These are phyloP conservation scores for Psilocybe cyanescens DNA, from an alignment of 768 basidiomycete genomes.

Conservation along the genomic window DNA sequence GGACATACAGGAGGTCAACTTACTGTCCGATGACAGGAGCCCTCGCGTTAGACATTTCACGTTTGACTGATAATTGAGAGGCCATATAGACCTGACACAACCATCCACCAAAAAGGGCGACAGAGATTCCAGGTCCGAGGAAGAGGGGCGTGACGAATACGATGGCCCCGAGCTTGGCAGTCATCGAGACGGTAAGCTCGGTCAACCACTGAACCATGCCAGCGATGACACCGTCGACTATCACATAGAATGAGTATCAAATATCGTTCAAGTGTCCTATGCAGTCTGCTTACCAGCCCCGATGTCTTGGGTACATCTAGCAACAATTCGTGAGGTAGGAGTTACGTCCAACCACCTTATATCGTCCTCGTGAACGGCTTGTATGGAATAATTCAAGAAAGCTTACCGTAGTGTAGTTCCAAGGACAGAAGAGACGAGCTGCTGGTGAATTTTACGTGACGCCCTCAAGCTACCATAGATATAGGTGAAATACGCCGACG, in stretches of 20 bases:
- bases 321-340: slow-evolving; percentile 53
- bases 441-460: slow-evolving; percentile 53
- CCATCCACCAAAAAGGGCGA: slow-evolving; percentile 19
- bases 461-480: slow-evolving; percentile 53
- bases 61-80: slow-evolving; percentile 49
- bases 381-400: neutral
- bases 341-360: slow-evolving; percentile 50
- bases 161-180: slow-evolving; percentile 45
- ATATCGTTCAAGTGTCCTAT: too few species aligned
- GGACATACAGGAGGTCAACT: slow-evolving; percentile 3
- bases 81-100: slow-evolving; percentile 43
- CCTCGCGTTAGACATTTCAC: slow-evolving; percentile 47
- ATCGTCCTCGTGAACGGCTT: neutral
- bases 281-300: slow-evolving; percentile 32
- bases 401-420: slow-evolving; percentile 62
- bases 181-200: slow-evolving; percentile 36
- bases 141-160: slow-evolving; percentile 46
- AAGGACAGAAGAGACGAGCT: slow-evolving; percentile 54
- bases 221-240: slow-evolving; percentile 52
- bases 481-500: slow-evolving; percentile 39
- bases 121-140: slow-evolving; percentile 29
- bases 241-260: neutral
- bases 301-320: slow-evolving; percentile 68
- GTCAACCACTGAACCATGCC: slow-evolving; percentile 29
- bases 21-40: slow-evolving; percentile 52